phyloP scores from a whole-genome alignment of 129 eudicot genomes.

The Flaveria bidentis region DNA sequence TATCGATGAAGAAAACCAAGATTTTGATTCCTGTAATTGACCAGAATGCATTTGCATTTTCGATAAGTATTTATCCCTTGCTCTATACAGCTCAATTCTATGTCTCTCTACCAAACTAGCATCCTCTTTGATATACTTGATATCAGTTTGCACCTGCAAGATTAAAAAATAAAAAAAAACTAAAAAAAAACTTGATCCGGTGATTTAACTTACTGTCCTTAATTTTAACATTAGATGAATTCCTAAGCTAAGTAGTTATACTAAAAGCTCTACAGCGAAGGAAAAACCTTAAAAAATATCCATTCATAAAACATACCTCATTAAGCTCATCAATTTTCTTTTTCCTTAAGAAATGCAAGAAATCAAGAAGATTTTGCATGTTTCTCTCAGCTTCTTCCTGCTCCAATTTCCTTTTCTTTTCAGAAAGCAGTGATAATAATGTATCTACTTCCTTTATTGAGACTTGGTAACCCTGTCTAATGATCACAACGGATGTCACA shows the following conservation, averaged over 20 bases:
- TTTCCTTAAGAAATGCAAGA: slow-evolving; percentile 63
- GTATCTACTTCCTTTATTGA: slow-evolving; percentile 84
- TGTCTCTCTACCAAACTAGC: slow-evolving; percentile 62
- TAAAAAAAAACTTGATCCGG: background rate
- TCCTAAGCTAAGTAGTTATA: slow-evolving; percentile 1
- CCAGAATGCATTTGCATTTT: slow-evolving; percentile 52
- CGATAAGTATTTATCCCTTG: slow-evolving; percentile 56
- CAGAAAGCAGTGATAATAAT: slow-evolving; percentile 67
- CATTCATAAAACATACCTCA: slow-evolving; percentile 54
- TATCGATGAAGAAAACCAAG: slow-evolving; percentile 48
- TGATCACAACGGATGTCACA: slow-evolving; percentile 37
- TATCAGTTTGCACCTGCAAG: slow-evolving; percentile 64
- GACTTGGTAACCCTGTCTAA: slow-evolving; percentile 92
- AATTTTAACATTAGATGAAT: slow-evolving; percentile 10
- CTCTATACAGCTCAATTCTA: slow-evolving; percentile 55
- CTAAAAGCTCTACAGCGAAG: background rate
- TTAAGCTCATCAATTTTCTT: slow-evolving; percentile 82
- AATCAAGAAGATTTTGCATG: slow-evolving; percentile 74
- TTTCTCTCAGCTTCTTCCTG: slow-evolving; percentile 94
- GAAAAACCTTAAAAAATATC: slow-evolving; percentile 2
- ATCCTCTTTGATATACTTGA: slow-evolving; percentile 70
- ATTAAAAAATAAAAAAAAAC: background rate
- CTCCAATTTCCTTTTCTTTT: slow-evolving; percentile 88
- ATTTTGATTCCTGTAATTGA: slow-evolving; percentile 42
- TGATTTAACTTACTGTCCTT: slow-evolving; percentile 5